Evolutionary conservation across 495 filamentous ascomycete genomes (phyloP).

Genomic region (Neurospora intermedia): DNA sequence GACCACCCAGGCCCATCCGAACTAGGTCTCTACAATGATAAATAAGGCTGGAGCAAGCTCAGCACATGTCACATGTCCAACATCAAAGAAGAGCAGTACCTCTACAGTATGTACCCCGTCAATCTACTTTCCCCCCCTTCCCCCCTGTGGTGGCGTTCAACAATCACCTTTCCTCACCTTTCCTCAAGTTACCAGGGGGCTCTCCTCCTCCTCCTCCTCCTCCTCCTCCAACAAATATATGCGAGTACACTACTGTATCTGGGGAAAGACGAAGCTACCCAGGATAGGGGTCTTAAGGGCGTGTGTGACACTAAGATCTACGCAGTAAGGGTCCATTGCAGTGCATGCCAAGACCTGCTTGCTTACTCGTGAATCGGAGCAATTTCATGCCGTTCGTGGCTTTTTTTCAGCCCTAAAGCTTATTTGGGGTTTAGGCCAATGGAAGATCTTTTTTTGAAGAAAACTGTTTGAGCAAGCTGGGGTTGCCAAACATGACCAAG

Average conservation of each 20-base stretch:
- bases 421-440: too few species aligned
- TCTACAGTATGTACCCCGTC: not conserved
- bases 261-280: not conserved
- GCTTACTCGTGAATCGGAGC: not conserved
- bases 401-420: not conserved
- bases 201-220: not conserved
- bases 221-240: not conserved
- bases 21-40: too few species aligned
- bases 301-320: not conserved
- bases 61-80: not conserved
- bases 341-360: not conserved
- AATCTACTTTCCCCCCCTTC: not conserved
- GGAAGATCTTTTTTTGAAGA: too few species aligned
- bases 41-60: too few species aligned
- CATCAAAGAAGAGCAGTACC: not conserved
- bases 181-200: too few species aligned
- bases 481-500: too few species aligned
- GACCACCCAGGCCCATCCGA: too few species aligned
- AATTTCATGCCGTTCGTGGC: not conserved
- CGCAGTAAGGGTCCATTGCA: too few species aligned
- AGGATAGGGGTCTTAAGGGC: not conserved
- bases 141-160: not conserved
- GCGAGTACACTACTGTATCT: not conserved
- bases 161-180: not conserved
- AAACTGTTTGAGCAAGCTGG: too few species aligned